Evolutionary conservation across 768 basidiomycete species (phyloP).

Genomic region (Mycena olivaceomarginata): DNA sequence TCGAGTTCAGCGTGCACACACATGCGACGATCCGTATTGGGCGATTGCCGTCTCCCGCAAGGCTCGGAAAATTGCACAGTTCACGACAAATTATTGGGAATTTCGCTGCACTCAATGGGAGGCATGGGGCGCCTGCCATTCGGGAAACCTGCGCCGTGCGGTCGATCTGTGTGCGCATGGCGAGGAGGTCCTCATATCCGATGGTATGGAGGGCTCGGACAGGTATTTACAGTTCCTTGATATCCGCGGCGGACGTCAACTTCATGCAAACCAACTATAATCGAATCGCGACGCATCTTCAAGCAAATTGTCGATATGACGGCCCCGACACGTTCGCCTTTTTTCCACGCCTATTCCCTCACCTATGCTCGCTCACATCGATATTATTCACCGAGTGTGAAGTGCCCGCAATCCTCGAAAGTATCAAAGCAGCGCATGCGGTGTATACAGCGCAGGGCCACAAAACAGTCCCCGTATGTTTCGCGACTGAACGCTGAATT

Average conservation of each 20-base stretch:
- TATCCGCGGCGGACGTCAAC: not conserved
- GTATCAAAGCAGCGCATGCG: not conserved
- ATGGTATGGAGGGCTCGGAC: not conserved
- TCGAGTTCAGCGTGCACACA: not conserved
- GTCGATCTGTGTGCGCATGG: not conserved
- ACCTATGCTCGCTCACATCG: not conserved
- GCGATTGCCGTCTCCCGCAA: not conserved
- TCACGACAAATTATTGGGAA: not conserved
- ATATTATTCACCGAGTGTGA: not conserved
- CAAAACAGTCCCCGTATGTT: not conserved
- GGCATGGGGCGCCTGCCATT: not conserved
- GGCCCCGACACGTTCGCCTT: not conserved
- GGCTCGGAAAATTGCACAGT: not conserved
- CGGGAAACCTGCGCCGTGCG: not conserved
- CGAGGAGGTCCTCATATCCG: not conserved
- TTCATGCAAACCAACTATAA: not conserved
- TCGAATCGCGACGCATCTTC: not conserved
- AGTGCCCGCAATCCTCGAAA: not conserved
- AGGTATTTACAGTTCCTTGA: not conserved
- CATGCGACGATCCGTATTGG: not conserved
- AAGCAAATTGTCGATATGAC: not conserved
- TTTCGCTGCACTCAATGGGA: not conserved
- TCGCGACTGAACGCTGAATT: not conserved
- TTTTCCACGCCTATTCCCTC: not conserved
- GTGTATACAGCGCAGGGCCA: not conserved